Evolutionary conservation across 306 rosid species (phyloP).

Genomic region (Calophaca sinica): DNA sequence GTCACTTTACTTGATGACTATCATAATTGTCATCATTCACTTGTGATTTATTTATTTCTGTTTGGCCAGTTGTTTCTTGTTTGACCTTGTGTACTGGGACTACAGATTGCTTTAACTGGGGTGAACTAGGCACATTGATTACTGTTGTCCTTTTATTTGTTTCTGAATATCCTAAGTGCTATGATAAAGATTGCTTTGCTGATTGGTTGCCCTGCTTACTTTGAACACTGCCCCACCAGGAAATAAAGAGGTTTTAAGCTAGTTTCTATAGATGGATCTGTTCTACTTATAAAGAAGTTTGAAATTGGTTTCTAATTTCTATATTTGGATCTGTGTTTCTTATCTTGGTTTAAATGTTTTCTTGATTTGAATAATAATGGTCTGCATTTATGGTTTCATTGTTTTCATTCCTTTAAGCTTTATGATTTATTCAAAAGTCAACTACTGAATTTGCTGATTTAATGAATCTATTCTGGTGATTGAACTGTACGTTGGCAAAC

Average conservation of each 20-base stretch:
- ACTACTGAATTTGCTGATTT: slow-evolving; percentile 38
- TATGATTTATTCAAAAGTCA: slow-evolving; percentile 18
- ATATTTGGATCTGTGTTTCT: slow-evolving; percentile 5
- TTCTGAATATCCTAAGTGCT: background rate
- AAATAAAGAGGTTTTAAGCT: slow-evolving; percentile 3
- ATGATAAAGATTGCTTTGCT: slow-evolving; percentile 25
- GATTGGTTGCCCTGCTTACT: slow-evolving; percentile 20
- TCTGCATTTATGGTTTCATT: background rate
- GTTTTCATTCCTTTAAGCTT: slow-evolving; percentile 29
- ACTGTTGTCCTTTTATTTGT: background rate
- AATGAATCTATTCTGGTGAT: too few relatives aligned
- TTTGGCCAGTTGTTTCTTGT: slow-evolving; percentile 27
- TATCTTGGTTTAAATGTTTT: slow-evolving; percentile 8
- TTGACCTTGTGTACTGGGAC: slow-evolving; percentile 23
- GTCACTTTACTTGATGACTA: too few relatives aligned
- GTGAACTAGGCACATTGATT: slow-evolving; percentile 4
- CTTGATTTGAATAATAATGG: slow-evolving; percentile 14
- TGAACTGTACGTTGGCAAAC: too few relatives aligned
- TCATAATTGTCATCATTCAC: too few relatives aligned
- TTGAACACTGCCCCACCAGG: slow-evolving; percentile 15
- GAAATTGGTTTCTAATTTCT: slow-evolving; percentile 37
- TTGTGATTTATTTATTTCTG: background rate
- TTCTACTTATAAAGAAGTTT: slow-evolving; percentile 33
- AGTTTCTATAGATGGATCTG: slow-evolving; percentile 19
- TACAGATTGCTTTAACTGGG: background rate